Base-by-base conservation (phyloP, 306 rosid species). In the Vigna trinervia region DNA sequence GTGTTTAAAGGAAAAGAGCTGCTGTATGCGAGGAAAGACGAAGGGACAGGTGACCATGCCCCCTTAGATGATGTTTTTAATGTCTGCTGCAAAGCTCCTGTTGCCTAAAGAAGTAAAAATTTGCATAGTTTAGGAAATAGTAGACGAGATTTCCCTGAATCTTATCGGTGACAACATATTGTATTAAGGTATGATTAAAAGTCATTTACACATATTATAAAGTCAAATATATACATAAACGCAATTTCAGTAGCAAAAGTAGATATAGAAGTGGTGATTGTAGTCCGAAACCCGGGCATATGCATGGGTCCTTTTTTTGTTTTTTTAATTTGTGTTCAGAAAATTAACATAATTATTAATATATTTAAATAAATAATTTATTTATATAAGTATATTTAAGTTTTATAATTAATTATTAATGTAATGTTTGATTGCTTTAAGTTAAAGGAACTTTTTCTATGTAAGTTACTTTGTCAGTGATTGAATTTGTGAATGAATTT, bases 31-130 rank as follows among this genome's bases (percentile, higher is more conserved):
- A 53, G 96, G 86, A 94, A 90, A 83, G 98, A 92, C 20, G 93
- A 90, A 85, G 97, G 92, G 34, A 92, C 96, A n/a, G 95, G 96
- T 19, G 98, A 92, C 72, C 98, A 94, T 68, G 93, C 98, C 50
- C 84, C 97, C 4, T 80, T 94, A 48, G 89, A 90, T 56, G 96
- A 89, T 64, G 83, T 94, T 78, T 88, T 90, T 51, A 36, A 80
- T 71, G 79, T 88, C 78, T 89, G 92, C 81, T 77, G 92, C 87
- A 85, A 86, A 73, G 68, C 48, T 81, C 73, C 90, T 12, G 75
- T 79, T 63, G 81, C 88, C 30, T 87, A 70, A 82, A 22, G 48
- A 68, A 54, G 54, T 22, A 64, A 36, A 13, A 65, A 38, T 54
- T 51, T 52, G 8, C 19, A 59, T 66, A 5, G 38, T 58, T 23